Percentiles rank a stretch among this genome's conserved stretches.
Conservation (phyloP, 306 rosid genomes). For the Ammopiptanthus mongolicus region DNA sequence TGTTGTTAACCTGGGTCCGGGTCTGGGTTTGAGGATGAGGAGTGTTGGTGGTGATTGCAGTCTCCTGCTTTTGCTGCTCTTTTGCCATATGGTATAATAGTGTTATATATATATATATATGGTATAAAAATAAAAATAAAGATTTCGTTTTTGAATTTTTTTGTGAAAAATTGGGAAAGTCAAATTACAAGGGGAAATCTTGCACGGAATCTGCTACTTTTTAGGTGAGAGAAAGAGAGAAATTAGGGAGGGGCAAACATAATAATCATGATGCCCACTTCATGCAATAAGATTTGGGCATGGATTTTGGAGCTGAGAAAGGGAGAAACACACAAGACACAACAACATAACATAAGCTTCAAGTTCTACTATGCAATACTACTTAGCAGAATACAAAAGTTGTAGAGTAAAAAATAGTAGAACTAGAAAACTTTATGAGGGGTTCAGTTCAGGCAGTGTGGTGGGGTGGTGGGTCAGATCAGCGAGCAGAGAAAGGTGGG, state of each 20-base stretch:
- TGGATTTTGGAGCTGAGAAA: neutral
- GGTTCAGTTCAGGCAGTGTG: neutral
- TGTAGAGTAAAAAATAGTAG: neutral
- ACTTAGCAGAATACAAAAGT: neutral
- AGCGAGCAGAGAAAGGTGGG: neutral
- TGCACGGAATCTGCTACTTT: constrained; percentile 28
- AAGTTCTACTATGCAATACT: neutral
- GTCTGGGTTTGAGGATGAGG: neutral
- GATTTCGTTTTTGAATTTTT: constrained; percentile 10
- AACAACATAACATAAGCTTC: neutral
- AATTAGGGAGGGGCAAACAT: too few species aligned
- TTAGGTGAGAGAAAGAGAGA: constrained; percentile 1
- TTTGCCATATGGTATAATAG: constrained; percentile 29
- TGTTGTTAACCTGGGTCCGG: neutral
- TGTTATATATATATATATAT: neutral
- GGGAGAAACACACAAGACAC: neutral
- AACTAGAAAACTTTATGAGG: neutral
- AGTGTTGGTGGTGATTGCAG: constrained; percentile 19
- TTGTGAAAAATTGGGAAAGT: neutral
- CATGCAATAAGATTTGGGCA: neutral
- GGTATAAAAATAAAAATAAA: neutral
- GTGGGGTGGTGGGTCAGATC: neutral
- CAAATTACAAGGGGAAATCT: constrained; percentile 15
- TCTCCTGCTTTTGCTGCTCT: constrained; percentile 42
- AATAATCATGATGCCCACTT: neutral